A percentile compares a stretch with the other conserved stretches of the same genome.
phyloP scores from a whole-genome alignment of 805 yeast genomes.

The Kuraishia capsulata region DNA sequence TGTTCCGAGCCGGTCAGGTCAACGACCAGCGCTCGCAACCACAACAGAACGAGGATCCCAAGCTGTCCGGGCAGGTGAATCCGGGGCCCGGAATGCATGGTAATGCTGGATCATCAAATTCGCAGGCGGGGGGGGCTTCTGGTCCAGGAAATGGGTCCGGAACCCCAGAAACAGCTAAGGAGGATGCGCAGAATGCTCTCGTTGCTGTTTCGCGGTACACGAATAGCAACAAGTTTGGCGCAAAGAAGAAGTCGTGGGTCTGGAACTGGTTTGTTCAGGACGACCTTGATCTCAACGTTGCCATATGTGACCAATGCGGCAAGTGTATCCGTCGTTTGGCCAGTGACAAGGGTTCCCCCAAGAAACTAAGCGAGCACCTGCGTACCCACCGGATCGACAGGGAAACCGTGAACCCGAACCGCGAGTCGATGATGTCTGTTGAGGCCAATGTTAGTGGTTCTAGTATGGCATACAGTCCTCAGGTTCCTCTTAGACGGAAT shows the following conservation, averaged over 20 bases:
- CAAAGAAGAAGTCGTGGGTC: constrained; percentile 54
- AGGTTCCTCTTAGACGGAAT: constrained; percentile 3
- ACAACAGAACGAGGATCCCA: neutral
- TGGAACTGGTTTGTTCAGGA: constrained; percentile 57
- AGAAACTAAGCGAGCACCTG: constrained; percentile 48
- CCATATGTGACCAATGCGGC: constrained; percentile 47
- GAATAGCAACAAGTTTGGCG: constrained; percentile 27
- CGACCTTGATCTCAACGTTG: constrained; percentile 33
- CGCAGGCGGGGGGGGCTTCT: no score
- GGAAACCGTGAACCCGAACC: constrained; percentile 28
- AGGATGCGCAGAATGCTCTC: no score
- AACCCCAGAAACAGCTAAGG: no score
- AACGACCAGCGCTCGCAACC: neutral
- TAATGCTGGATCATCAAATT: no score
- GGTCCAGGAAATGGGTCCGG: no score
- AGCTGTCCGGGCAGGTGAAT: neutral
- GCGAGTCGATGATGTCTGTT: constrained; percentile 13
- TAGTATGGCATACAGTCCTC: neutral
- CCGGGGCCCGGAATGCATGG: neutral
- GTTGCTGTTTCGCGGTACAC: neutral
- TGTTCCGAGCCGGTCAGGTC: neutral
- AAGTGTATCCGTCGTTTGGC: constrained; percentile 36
- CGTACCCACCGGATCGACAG: constrained; percentile 41
- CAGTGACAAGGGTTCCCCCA: constrained; percentile 51
- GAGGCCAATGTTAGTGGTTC: neutral